Base-by-base conservation (phyloP, 1,284 basidiomycete genomes). In the Moniliophthora roreri region DNA sequence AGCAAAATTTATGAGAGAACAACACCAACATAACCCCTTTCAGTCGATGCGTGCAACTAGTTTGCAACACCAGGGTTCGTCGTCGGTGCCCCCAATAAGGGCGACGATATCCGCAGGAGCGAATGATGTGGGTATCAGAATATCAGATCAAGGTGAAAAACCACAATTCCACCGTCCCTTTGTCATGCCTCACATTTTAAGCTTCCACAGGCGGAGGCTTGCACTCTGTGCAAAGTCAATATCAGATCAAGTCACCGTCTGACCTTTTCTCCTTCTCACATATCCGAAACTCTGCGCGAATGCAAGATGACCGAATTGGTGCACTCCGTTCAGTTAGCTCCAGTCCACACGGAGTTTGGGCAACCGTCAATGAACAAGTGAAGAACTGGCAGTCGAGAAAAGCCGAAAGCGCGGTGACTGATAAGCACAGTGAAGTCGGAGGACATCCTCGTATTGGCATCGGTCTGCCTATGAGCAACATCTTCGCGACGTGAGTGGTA, bases 221-320 rank as follows among this genome's bases (percentile, higher is more conserved):
- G 3, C 65, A 73, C 76, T 16, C 49, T 24, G 20, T 50, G 16
- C 49, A 50, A 20, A 42, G n/a, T 3, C 67, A 78, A 23, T 69
- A 68, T 51, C 72, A 76, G 50, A 79, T 89, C 48, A 75, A 75
- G 50, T 77, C 76, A 0, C 84, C 89, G 0, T 79, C 83, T 11
- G 89, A 91, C 62, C 72, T 92, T 2, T 90, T 90, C 66, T 92
- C 90, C 7, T 92, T 93, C 69, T 92, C 90, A 13, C 89, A 92
- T 67, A 65, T 84, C 11, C 80, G 89, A 7, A 92, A 93, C 63
- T 81, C 87, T 2, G 74, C 80, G 26, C 77, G 89, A 41, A 68
- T 93, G 67, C 80, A 88, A 53, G 70, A 79, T 59, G 76, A 80
- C n/a, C 81, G 88, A 9, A 66, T 93, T 35, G 84, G 81, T n/a